Evolutionary conservation across 73 alveolate species (phyloP).

Genomic region (Blepharisma japonicum): DNA sequence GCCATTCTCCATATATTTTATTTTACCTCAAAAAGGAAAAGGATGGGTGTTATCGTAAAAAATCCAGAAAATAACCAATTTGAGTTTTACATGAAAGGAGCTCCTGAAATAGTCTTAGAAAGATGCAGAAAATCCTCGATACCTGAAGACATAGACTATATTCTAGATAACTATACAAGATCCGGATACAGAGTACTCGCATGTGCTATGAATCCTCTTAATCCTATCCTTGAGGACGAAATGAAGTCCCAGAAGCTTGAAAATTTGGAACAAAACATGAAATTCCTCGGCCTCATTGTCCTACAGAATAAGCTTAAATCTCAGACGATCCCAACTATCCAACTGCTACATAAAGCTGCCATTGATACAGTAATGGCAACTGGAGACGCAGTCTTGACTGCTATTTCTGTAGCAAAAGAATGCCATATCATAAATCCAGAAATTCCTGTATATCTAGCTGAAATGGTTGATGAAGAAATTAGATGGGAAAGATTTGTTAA

Average conservation of each 20-base stretch:
- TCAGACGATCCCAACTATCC: constrained; percentile 66
- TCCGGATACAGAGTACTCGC: constrained; percentile 43
- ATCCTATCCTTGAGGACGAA: constrained; percentile 37
- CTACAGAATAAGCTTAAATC: constrained; percentile 70
- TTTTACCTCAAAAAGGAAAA: constrained; percentile 84
- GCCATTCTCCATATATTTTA: constrained; percentile 87
- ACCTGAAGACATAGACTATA: constrained; percentile 8
- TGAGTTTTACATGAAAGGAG: constrained; percentile 7
- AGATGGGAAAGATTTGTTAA: constrained; percentile 25
- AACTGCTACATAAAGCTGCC: constrained; percentile 55
- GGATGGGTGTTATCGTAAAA: constrained; percentile 87
- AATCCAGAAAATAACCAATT: background rate
- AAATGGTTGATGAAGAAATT: constrained; percentile 25
- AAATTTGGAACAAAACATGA: constrained; percentile 61
- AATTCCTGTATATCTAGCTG: constrained; percentile 31
- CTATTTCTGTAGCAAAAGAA: constrained; percentile 73
- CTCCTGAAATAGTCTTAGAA: background rate
- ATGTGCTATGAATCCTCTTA: constrained; percentile 53
- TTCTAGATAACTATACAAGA: background rate
- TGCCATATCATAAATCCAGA: constrained; percentile 35
- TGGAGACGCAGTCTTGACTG: constrained; percentile 80
- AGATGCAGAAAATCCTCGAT: background rate
- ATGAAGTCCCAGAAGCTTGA: constrained; percentile 50
- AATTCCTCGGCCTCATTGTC: constrained; percentile 74
- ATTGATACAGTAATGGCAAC: constrained; percentile 79